These are phyloP conservation scores for Bathelium albidoporum DNA, from an alignment of 495 filamentous ascomycete species.

Conservation along the genomic window DNA sequence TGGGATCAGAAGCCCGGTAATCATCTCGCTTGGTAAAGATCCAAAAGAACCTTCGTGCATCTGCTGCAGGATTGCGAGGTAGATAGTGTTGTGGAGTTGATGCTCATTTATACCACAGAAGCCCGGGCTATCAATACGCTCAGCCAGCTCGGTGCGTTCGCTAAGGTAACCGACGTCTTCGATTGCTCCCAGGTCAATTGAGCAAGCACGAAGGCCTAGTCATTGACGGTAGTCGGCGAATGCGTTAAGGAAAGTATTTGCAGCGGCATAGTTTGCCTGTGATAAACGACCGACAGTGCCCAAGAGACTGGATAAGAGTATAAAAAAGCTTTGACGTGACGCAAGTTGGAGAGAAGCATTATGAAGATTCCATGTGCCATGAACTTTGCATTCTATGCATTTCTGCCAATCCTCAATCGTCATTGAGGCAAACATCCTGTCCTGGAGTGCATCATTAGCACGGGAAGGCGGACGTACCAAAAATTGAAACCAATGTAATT, in stretches of 20 bases:
- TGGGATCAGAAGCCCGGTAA: background rate
- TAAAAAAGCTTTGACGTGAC: constrained; percentile 5
- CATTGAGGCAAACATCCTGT: background rate
- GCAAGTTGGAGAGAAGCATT: background rate
- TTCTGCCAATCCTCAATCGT: background rate
- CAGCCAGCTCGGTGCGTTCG: background rate
- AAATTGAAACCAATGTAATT: too few relatives aligned
- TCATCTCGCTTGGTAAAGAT: background rate
- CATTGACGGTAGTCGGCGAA: background rate
- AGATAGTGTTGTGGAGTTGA: background rate
- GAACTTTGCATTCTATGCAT: constrained; percentile 5
- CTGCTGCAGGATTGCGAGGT: background rate
- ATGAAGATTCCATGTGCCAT: constrained; percentile 8
- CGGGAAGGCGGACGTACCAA: background rate
- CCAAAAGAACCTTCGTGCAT: background rate
- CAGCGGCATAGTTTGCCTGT: constrained; percentile 10
- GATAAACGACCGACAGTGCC: background rate
- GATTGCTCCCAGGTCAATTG: constrained; percentile 6
- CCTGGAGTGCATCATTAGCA: background rate
- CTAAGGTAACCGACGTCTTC: constrained; percentile 2
- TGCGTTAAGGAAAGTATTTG: constrained; percentile 3
- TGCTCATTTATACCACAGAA: background rate
- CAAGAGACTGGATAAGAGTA: constrained; percentile 5
- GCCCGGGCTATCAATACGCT: background rate
- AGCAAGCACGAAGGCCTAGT: background rate